Conservation (phyloP, 345 rosid genomes). For the Gossypium sturtianum region DNA sequence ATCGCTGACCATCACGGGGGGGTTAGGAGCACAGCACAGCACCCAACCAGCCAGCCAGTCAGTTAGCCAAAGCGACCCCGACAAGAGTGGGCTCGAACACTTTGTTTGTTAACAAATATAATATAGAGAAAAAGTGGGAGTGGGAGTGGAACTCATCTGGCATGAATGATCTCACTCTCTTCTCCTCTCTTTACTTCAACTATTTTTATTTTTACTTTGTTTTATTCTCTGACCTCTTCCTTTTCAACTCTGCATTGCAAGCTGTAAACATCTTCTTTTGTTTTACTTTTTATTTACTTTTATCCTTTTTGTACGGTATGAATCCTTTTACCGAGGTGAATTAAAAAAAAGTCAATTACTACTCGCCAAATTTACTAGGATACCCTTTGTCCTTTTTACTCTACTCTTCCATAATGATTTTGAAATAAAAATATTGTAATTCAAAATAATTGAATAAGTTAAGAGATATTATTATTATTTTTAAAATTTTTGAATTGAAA, state of each 20-base stretch:
- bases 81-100: background rate
- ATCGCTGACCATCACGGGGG: background rate
- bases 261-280: background rate
- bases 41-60: conserved; percentile 5
- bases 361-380: background rate
- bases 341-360: conserved; percentile 16
- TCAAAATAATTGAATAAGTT: background rate
- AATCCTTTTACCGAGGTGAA: conserved; percentile 18
- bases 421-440: too few species aligned
- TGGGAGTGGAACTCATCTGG: background rate
- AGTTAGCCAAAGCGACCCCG: conserved; percentile 13
- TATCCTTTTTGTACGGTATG: background rate
- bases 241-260: background rate
- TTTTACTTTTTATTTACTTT: background rate
- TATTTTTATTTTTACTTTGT: conserved; percentile 1
- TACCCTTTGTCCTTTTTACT: background rate
- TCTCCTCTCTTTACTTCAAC: background rate
- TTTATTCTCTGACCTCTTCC: conserved; percentile 8
- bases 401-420: too few species aligned
- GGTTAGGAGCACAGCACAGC: background rate
- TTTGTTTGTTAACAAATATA: background rate
- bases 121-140: background rate
- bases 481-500: too few species aligned
- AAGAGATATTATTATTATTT: too few species aligned
- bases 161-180: conserved; percentile 27